Percentiles rank a stretch among this genome's conserved stretches.
Evolutionary conservation across 1,139 yeast species (phyloP).

Genomic region (Saccharomyces hybrid): DNA sequence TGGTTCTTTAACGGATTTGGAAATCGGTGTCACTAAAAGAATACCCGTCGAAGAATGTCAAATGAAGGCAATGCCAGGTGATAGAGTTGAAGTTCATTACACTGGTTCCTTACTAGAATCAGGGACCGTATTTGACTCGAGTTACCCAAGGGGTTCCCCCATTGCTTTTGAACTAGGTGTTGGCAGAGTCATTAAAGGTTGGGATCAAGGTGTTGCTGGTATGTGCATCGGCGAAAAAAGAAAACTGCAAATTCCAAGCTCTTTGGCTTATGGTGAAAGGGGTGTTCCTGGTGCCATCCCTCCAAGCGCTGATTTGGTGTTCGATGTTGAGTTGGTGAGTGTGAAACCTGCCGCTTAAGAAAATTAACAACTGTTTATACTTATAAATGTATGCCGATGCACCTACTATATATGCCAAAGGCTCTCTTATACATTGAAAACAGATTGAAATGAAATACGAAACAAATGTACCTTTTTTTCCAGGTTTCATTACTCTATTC

Average conservation of each 20-base stretch:
- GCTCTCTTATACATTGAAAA: background rate
- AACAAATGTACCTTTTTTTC: too few relatives aligned
- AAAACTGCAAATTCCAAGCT: conserved; percentile 67
- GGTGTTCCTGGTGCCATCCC: conserved; percentile 78
- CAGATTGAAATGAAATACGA: too few relatives aligned
- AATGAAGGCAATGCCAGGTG: conserved; percentile 54
- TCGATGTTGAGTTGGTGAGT: conserved; percentile 47
- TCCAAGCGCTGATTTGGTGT: conserved; percentile 58
- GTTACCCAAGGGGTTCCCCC: conserved; percentile 57
- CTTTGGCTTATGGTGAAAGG: conserved; percentile 65
- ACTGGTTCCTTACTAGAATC: conserved; percentile 55
- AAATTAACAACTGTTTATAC: background rate
- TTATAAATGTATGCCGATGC: background rate
- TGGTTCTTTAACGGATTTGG: conserved; percentile 21
- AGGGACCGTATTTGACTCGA: conserved; percentile 71
- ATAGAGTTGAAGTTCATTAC: conserved; percentile 64
- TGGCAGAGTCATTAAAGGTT: conserved; percentile 75
- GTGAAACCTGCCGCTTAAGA: background rate
- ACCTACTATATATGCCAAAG: background rate
- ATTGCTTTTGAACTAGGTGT: conserved; percentile 61
- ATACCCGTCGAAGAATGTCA: conserved; percentile 48
- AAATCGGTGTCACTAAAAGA: conserved; percentile 39
- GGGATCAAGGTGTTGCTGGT: conserved; percentile 75
- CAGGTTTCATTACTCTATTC: too few relatives aligned
- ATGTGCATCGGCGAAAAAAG: conserved; percentile 89